phyloP scores from a whole-genome alignment of 192 early-diverging fungal species.

The Globomyces pollinis-pini region DNA sequence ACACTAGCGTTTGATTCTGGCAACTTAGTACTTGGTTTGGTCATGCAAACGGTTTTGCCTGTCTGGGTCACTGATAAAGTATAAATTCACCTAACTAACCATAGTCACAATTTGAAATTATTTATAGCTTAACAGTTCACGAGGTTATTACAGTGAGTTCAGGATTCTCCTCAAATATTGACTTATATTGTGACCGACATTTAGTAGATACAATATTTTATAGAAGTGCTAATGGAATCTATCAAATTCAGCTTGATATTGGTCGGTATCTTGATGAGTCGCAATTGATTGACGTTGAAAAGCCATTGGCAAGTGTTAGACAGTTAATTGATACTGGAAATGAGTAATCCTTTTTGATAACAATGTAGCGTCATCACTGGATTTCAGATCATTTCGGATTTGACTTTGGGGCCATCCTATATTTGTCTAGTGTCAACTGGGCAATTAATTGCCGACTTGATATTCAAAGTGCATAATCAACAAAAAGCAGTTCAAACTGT shows the following conservation, averaged over 20 bases:
- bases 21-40: neutral
- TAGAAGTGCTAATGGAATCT: too few species aligned
- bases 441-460: neutral
- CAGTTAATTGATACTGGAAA: neutral
- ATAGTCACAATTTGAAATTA: neutral
- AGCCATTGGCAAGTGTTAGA: neutral
- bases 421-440: neutral
- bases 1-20: neutral
- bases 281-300: slow-evolving; percentile 3
- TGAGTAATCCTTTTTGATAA: neutral
- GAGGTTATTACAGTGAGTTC: too few species aligned
- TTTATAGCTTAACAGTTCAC: too few species aligned
- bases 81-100: neutral
- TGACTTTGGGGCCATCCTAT: slow-evolving; percentile 1
- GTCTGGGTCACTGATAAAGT: slow-evolving; percentile 6
- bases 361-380: neutral
- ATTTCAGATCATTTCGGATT: neutral
- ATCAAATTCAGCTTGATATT: too few species aligned
- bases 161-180: too few species aligned
- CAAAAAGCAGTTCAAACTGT: neutral
- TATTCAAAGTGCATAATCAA: neutral
- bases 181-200: too few species aligned
- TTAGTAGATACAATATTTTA: too few species aligned
- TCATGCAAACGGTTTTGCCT: neutral
- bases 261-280: slow-evolving; percentile 21